Evolutionary conservation across 345 rosid genomes (phyloP), one percentile per base, ranked within the genome.

Genomic region (Acer negundo): DNA sequence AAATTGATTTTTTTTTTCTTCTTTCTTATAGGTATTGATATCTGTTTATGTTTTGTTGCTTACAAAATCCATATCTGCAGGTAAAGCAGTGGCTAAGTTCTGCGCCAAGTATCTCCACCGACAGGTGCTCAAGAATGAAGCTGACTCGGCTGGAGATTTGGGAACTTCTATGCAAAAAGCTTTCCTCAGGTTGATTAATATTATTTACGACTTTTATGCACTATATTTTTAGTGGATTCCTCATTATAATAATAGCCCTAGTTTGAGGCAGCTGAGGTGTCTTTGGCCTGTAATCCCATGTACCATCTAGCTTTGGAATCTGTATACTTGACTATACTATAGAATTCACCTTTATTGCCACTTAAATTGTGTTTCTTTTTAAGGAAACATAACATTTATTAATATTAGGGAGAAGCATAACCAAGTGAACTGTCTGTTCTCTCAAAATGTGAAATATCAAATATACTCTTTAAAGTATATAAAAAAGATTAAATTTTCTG

Each of bases 101-200:
- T 91, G 97, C 82, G 92, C 94, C 82, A 91, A 93, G 87, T 89
- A 80, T 88, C 92, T 93, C 66, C 96, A 93, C 83, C 91, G 83
- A 67, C 96, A 93, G 84, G 87, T 93, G 79, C 87, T 88, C 46
- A 80, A 79, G 75, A 84, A 85, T 77, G 91, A 93, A 82, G 88
- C 90, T 62, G 90, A 90, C 77, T 69, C 73, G 31, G 82, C 91
- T 79, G 97, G 97, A 85, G 94, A 90, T 79, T 69, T 93, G 26
- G 96, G 88, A 78, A 88, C 89, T 67, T 88, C 94, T 80, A 79
- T 82, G 65, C 92, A 84, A 80, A 88, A 86, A 82, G 80, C 96
- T 62, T 93, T 89, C 70, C 84, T 93, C 86, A 93, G 97, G 97
- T 89, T 79, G 65, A 19, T n/a, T 55, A 20, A 22, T 19, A 17